Evolutionary conservation across 768 basidiomycete genomes (phyloP).

Genomic region (Leccinum arenicola): DNA sequence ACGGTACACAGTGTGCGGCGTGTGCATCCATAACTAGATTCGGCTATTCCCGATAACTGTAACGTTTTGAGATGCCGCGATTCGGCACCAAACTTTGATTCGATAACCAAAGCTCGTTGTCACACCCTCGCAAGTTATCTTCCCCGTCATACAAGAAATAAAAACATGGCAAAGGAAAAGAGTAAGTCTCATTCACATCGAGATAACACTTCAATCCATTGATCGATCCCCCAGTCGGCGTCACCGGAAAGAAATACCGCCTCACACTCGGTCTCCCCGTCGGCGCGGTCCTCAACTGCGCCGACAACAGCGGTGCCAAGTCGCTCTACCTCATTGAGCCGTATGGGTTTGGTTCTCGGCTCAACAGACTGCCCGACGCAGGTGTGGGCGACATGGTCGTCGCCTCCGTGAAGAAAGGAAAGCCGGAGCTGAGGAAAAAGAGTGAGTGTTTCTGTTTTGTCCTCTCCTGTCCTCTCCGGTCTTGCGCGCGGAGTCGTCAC

Average conservation of each 20-base stretch:
- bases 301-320: constrained; percentile 99
- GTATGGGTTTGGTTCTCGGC: constrained; percentile 90
- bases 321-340: constrained; percentile 94
- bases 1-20: not conserved
- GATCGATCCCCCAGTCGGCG: constrained; percentile 36
- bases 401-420: constrained; percentile 99
- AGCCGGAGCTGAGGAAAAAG: constrained; percentile 99
- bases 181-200: not conserved
- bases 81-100: constrained; percentile 24
- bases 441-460: constrained; percentile 54
- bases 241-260: constrained; percentile 94
- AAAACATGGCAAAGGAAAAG: constrained; percentile 28
- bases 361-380: constrained; percentile 96
- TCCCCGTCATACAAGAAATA: constrained; percentile 2
- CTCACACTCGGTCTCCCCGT: constrained; percentile 93
- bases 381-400: constrained; percentile 95
- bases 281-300: constrained; percentile 94
- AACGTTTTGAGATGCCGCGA: constrained; percentile 17
- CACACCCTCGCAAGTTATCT: not conserved
- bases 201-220: not conserved
- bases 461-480: not conserved
- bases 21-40: not conserved
- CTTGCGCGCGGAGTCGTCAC: not conserved
- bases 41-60: constrained; percentile 15
- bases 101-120: not conserved